Conservation (phyloP, 805 yeast species). For the Nakazawaea peltata region DNA sequence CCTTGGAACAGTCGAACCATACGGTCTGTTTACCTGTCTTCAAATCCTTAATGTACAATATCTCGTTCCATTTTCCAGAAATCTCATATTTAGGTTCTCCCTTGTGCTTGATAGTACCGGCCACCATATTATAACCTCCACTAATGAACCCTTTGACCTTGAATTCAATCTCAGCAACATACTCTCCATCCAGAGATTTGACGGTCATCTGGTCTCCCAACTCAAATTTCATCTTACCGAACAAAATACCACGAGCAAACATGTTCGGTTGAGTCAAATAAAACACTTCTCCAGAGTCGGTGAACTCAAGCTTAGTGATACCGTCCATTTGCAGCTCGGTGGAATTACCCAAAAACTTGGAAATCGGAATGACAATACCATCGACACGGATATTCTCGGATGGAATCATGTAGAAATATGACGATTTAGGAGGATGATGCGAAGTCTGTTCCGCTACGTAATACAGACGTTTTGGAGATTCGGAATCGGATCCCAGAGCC, state of each 20-base stretch:
- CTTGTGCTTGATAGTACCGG: slow-evolving; percentile 54
- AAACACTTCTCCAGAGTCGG: slow-evolving; percentile 49
- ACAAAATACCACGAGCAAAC: slow-evolving; percentile 87
- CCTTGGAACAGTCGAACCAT: slow-evolving; percentile 53
- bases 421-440: slow-evolving; percentile 97
- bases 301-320: slow-evolving; percentile 58
- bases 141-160: slow-evolving; percentile 91
- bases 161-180: slow-evolving; percentile 79
- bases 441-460: slow-evolving; percentile 92
- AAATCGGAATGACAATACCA: slow-evolving; percentile 81
- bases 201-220: slow-evolving; percentile 88
- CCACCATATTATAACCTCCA: slow-evolving; percentile 86
- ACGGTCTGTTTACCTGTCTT: slow-evolving; percentile 37
- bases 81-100: slow-evolving; percentile 57
- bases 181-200: slow-evolving; percentile 51
- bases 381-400: slow-evolving; percentile 76
- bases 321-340: slow-evolving; percentile 99
- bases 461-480: slow-evolving; percentile 46
- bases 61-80: slow-evolving; percentile 90
- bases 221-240: slow-evolving; percentile 86
- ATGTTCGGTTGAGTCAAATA: slow-evolving; percentile 91
- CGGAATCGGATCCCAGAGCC: slow-evolving; percentile 23
- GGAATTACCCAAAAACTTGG: slow-evolving; percentile 87
- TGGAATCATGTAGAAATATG: slow-evolving; percentile 85
- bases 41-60: slow-evolving; percentile 58